phyloP scores from a whole-genome alignment of 257 asterid genomes.

The Petunia secreta region DNA sequence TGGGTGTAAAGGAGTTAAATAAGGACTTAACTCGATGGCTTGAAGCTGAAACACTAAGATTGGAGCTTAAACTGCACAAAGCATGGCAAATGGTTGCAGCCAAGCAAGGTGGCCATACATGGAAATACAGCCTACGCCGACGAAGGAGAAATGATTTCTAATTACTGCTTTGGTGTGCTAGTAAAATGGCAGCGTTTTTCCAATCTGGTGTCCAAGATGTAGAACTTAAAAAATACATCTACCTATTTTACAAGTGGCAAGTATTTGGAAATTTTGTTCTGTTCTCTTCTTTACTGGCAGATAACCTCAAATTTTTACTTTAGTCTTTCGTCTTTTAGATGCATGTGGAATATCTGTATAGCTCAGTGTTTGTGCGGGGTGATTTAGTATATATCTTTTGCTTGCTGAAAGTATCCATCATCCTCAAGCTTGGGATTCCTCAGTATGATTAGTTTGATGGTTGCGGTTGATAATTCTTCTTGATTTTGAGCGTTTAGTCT shows the following conservation, averaged over 20 bases:
- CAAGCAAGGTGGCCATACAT: conserved; percentile 46
- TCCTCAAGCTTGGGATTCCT: too few relatives aligned
- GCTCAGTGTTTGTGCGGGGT: too few relatives aligned
- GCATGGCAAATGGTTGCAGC: conserved; percentile 62
- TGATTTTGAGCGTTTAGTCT: not conserved
- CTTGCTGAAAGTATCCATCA: not conserved
- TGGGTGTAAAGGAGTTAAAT: conserved; percentile 68
- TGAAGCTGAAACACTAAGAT: conserved; percentile 92
- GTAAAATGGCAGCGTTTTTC: not conserved
- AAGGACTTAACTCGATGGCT: conserved; percentile 81
- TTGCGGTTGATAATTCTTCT: not conserved
- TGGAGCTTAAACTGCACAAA: conserved; percentile 90
- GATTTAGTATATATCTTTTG: too few relatives aligned
- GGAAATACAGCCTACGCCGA: conserved; percentile 72
- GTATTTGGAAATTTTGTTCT: too few relatives aligned
- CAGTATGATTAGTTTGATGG: not conserved
- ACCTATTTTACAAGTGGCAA: not conserved
- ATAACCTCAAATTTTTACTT: too few relatives aligned
- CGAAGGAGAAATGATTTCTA: conserved; percentile 68
- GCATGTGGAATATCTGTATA: too few relatives aligned
- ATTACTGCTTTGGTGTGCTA: not conserved
- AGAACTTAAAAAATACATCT: not conserved
- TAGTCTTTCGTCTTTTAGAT: too few relatives aligned
- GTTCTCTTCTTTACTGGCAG: too few relatives aligned
- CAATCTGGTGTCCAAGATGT: not conserved